phyloP scores from a whole-genome alignment of 345 rosid species.

The Turritis glabra region DNA sequence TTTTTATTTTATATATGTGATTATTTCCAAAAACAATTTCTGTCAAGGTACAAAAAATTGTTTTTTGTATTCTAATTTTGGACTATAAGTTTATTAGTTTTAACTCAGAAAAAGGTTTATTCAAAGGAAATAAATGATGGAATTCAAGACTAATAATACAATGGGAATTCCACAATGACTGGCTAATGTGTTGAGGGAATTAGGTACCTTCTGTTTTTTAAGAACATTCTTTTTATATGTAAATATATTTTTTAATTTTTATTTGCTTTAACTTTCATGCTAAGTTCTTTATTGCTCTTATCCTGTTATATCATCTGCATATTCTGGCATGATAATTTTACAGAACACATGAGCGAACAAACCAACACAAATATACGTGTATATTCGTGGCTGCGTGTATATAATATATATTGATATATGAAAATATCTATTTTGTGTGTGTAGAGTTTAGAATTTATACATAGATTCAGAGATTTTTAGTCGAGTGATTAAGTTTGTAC shows the following conservation, averaged over 20 bases:
- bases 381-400: slow-evolving; percentile 28
- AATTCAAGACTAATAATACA: slow-evolving; percentile 27
- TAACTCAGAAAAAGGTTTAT: background rate
- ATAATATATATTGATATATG: no score
- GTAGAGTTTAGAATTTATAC: background rate
- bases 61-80: background rate
- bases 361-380: slow-evolving; percentile 33
- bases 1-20: background rate
- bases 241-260: background rate
- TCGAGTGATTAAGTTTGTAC: background rate
- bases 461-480: background rate
- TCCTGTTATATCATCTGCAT: slow-evolving; percentile 39
- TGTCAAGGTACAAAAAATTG: background rate
- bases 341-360: slow-evolving; percentile 34
- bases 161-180: slow-evolving; percentile 34
- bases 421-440: background rate
- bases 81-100: background rate
- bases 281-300: slow-evolving; percentile 29
- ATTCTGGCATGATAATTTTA: slow-evolving; percentile 29
- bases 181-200: slow-evolving; percentile 39
- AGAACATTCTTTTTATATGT: slow-evolving; percentile 17
- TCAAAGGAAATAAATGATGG: background rate
- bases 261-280: slow-evolving; percentile 35
- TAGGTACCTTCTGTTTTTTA: slow-evolving; percentile 35
- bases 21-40: background rate